A percentile compares a stretch with the other conserved stretches of the same genome.
Evolutionary conservation across 148 eudicot species (phyloP).

Genomic region (Nepenthes mirabilis): DNA sequence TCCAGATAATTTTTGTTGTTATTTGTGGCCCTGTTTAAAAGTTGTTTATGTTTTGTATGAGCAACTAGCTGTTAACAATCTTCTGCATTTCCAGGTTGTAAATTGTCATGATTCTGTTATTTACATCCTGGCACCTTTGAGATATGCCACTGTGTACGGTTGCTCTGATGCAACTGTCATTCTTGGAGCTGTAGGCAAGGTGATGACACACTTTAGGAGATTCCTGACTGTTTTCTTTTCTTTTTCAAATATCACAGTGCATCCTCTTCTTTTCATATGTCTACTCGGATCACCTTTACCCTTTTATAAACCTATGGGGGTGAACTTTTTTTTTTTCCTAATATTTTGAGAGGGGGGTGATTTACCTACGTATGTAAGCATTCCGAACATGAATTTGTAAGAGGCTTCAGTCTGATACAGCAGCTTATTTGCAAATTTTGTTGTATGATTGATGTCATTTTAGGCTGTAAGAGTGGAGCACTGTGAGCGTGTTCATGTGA

Average conservation of each 20-base stretch:
- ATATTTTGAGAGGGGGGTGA: too few relatives aligned
- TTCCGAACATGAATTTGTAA: neutral
- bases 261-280: neutral
- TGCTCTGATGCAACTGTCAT: constrained; percentile 94
- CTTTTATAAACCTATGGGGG: neutral
- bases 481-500: constrained; percentile 95
- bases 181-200: constrained; percentile 99
- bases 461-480: constrained; percentile 96
- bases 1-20: neutral
- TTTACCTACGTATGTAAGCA: neutral
- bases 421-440: neutral
- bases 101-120: constrained; percentile 92
- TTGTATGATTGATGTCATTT: neutral
- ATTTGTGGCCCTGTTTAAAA: neutral
- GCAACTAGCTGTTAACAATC: neutral
- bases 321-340: too few relatives aligned
- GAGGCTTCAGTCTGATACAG: neutral
- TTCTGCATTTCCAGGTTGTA: constrained; percentile 40
- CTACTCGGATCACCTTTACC: neutral
- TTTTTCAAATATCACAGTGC: too few relatives aligned
- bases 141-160: constrained; percentile 86
- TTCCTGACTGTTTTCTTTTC: too few relatives aligned
- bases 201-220: constrained; percentile 11
- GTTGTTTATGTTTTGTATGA: neutral
- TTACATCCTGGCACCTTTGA: constrained; percentile 82